Conservation (phyloP, 139 green algal genomes). For the Auxenochlorella protothecoides region DNA sequence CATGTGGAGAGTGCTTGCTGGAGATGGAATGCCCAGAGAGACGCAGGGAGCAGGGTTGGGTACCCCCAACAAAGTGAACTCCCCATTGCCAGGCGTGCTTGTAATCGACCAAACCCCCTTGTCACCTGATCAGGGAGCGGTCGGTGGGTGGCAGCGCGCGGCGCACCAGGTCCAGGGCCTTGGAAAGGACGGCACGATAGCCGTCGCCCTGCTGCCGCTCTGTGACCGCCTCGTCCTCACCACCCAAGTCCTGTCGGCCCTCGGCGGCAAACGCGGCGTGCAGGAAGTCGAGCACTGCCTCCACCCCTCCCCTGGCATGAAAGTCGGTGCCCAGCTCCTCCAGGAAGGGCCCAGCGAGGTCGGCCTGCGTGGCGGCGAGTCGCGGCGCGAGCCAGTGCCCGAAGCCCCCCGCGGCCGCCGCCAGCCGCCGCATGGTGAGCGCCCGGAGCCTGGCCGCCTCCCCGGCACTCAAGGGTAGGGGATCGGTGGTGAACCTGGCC, state of each 20-base stretch:
- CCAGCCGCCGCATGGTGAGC: too few relatives aligned
- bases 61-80: neutral
- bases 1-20: too few relatives aligned
- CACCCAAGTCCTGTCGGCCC: slow-evolving; percentile 4
- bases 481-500: too few relatives aligned
- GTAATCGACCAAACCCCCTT: too few relatives aligned
- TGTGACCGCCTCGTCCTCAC: neutral
- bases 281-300: slow-evolving; percentile 1
- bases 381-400: too few relatives aligned
- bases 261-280: slow-evolving; percentile 8
- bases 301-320: too few relatives aligned
- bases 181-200: slow-evolving; percentile 51
- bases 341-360: too few relatives aligned
- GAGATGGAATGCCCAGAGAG: neutral
- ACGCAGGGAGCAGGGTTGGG: neutral
- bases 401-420: too few relatives aligned
- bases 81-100: neutral
- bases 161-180: slow-evolving; percentile 35
- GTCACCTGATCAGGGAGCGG: slow-evolving; percentile 2
- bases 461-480: too few relatives aligned
- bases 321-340: too few relatives aligned
- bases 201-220: slow-evolving; percentile 10
- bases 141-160: slow-evolving; percentile 14
- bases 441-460: too few relatives aligned
- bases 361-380: too few relatives aligned